Evolutionary conservation across 768 basidiomycete genomes (phyloP), one percentile per base, ranked within the genome.

Genomic region (Coprinellus micaceus): DNA sequence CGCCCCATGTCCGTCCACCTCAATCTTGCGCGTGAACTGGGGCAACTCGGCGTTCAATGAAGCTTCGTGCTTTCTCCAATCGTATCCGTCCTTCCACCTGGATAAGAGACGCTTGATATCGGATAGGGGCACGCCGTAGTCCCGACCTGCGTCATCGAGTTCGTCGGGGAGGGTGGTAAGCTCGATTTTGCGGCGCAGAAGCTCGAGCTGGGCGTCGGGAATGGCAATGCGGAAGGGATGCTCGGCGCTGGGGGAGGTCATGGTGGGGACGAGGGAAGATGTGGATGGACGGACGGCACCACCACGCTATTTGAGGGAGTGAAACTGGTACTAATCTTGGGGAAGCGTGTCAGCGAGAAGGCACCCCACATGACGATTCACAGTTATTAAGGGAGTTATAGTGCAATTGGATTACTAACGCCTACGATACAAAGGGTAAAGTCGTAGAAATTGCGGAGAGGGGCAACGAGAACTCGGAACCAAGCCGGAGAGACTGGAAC

Each of bases 81-180:
- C 75, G 58, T 77, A 84, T 0, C 74, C 78, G 21, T 47, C 46
- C 30, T 29, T 52, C 56, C 56, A 57, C 15, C 41, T 21, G 2
- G 47, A 30, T 1, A 47, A 28, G 24, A 85, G 71, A 5, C 81
- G 74, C 50, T 76, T 69, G 12, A 85, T 58, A 56, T 82, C 77
- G 0, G 70, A 66, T 2, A 83, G 71, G 1, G 83, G 81, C 1
- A 62, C 71, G 4, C 84, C 84, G 50, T 84, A 86, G 13, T 71
- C 74, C 77, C 78, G 77, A 0, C 68, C 75, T 0, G 75, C 77
- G 9, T 74, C 74, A 2, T 83, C 74, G 2, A 85, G 70, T 58
- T 85, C 84, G 62, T 84, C 80, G 0, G 85, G 84, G n/a, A 85
- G 72, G 3, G 66, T 69, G 0, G 77, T 63, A 13, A 79, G 71